These are phyloP conservation scores for Suillus discolor DNA, from an alignment of 768 basidiomycete species.

Conservation along the genomic window DNA sequence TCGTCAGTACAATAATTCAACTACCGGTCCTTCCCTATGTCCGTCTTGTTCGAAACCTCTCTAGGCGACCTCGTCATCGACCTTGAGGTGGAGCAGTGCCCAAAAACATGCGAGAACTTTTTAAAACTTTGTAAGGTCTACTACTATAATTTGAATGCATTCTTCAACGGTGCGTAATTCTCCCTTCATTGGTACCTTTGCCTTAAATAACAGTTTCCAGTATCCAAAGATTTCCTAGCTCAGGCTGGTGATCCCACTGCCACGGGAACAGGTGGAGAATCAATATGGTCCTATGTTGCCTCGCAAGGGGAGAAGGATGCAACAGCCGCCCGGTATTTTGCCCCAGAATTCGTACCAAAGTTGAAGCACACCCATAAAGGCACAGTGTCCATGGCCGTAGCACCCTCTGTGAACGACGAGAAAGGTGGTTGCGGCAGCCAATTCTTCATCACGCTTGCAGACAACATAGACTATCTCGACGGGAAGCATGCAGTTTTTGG, in stretches of 20 bases:
- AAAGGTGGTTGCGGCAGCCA: constrained; percentile 90
- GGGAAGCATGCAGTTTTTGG: constrained; percentile 95
- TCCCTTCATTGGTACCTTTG: not conserved
- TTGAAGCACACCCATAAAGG: constrained; percentile 86
- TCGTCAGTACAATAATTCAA: not conserved
- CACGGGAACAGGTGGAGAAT: constrained; percentile 92
- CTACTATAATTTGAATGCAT: constrained; percentile 95
- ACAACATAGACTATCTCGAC: constrained; percentile 93
- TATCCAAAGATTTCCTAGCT: constrained; percentile 96
- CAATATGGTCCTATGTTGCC: constrained; percentile 76
- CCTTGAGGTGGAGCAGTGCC: constrained; percentile 88
- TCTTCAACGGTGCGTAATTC: constrained; percentile 86
- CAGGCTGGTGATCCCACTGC: constrained; percentile 97
- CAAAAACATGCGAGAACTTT: constrained; percentile 93
- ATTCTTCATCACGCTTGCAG: constrained; percentile 93
- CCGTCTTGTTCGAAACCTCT: constrained; percentile 95
- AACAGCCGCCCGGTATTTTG: constrained; percentile 76
- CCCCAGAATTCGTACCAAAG: constrained; percentile 77
- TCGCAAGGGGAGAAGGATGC: constrained; percentile 39
- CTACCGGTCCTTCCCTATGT: constrained; percentile 57
- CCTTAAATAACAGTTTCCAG: constrained; percentile 40
- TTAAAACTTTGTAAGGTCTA: constrained; percentile 97
- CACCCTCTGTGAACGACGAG: constrained; percentile 71
- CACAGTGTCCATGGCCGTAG: constrained; percentile 97
- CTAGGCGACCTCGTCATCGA: constrained; percentile 97